These are phyloP conservation scores for Nidularia pulvinata DNA, from an alignment of 768 basidiomycete genomes.

Conservation along the genomic window DNA sequence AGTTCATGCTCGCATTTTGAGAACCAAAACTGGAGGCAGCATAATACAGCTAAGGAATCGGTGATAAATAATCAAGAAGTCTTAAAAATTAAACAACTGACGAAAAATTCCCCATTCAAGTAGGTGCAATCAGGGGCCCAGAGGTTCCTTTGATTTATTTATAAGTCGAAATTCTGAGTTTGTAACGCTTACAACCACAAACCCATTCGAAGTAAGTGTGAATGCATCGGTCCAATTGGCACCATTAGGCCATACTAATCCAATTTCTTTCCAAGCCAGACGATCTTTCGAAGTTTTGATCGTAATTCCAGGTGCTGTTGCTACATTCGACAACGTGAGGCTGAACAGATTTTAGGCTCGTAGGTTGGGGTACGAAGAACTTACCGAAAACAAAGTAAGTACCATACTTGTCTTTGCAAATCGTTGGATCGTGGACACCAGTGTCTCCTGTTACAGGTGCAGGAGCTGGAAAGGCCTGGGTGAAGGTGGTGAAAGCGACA, in stretches of 20 bases:
- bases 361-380: conserved; percentile 6
- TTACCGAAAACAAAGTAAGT: conserved; percentile 48
- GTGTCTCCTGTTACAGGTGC: conserved; percentile 37
- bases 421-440: conserved; percentile 44
- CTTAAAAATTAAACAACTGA: no score
- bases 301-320: conserved; percentile 43
- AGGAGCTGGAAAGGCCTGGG: conserved; percentile 29
- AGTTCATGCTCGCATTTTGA: conserved; percentile 32
- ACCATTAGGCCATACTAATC: conserved; percentile 48
- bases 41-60: conserved; percentile 42
- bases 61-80: no score
- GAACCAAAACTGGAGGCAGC: conserved; percentile 55
- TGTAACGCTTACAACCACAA: background rate
- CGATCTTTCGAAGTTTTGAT: conserved; percentile 51
- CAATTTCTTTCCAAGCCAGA: conserved; percentile 41
- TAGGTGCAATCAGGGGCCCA: no score
- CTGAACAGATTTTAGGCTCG: background rate
- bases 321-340: conserved; percentile 12
- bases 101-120: no score
- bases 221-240: conserved; percentile 49
- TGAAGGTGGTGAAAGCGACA: no score
- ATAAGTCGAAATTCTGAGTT: no score
- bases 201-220: conserved; percentile 48
- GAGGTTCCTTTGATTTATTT: no score
- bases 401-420: conserved; percentile 47